Evolutionary conservation across 495 filamentous ascomycete genomes (phyloP), one percentile per base, ranked within the genome.

Genomic region (Hypoxylon lenormandii): DNA sequence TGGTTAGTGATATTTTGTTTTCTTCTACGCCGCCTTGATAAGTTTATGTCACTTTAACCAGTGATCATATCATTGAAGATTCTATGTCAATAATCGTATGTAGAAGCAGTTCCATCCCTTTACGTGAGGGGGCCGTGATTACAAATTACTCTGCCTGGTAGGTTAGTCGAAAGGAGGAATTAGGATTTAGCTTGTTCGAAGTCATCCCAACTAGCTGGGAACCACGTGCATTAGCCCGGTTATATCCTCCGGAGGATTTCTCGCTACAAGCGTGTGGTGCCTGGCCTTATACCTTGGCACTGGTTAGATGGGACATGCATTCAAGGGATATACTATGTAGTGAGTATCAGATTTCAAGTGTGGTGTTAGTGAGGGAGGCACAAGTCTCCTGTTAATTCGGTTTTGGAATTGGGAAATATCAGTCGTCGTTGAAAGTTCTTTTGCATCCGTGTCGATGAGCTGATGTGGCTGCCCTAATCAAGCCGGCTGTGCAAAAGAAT

Each of bases 181-280:
- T 10, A 33, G 26, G 26, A 57, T 30, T 12, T 22, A 36, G 10
- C 15, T 46, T 51, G 48, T 53, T 51, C 13, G 26, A 52, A 18
- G 10, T 55, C 16, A 36, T 57, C 61, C 61, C 61, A 43, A 51
- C 43, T 37, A 33, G 33, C 33, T 46, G 52, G 61, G 16, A 65
- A 22, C 52, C 52, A 57, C 33, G 28, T 48, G 61, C 61, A 16
- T 10, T 33, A 26, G 8, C 5, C 21, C 51, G 18, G 46, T 5
- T 40, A n/a, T 42, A 6, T 18, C 22, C 37, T 43, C 37, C 58
- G 47, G 16, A 61, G 58, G 48, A 61, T 61, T 55, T 16, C 0
- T 43, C 12, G 19, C 19, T 42, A n/a, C 2, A 19, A 26, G 23
- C 1, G 7, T 51, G n/a, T 10, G 26, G 10, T 33, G 6, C 12